Evolutionary conservation across 108 stramenopile genomes (phyloP), one percentile per base, ranked within the genome.

Genomic region (Stephanodiscus triporus): DNA sequence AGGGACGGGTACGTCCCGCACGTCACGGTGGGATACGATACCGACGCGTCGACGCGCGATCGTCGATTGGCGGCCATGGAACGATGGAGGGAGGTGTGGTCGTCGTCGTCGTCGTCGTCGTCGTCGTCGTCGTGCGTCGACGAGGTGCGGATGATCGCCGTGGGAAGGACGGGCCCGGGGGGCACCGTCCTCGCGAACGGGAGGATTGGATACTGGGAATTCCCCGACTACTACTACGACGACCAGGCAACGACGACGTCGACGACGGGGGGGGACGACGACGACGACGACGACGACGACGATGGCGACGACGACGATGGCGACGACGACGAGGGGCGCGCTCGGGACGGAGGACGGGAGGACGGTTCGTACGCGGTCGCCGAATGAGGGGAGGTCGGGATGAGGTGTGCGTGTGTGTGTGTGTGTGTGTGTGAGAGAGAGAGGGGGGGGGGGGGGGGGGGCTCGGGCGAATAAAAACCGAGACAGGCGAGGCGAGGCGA

Each of bases 1-100:
- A n/a, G n/a, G 29, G 69, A 73, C n/a, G 69, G 68, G 4, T 85
- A 70, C 56, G 59, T 38, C 17, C 85, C 85, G 2, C 85, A 85
- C 53, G 68, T 85, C n/a, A 82, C 78, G 11, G 85, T 85, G 5
- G 85, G 85, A 11, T 11, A 47, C 16, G 40, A 58, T 16, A 26
- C 27, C 9, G 51, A 53, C 13, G 20, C 63, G 50, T 4, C 26
- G 49, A 51, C 50, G n/a, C 13, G 13, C 58, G 73, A 37, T 68
- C 66, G 67, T 66, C 72, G 22, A 55, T 37, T 6, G 72, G 68
- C n/a, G 50, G 72, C 72, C 22, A 73, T 80, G 72, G 17, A 69
- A n/a, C 60, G 64, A 56, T 80, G 78, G 78, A 68, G 67, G 43
- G 53, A 38, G 5, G 3, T 19, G 19, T 59, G 17, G 16, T 0